Evolutionary conservation across 2,329 filamentous ascomycete species (phyloP).

Genomic region (Magnaporthales sp.): DNA sequence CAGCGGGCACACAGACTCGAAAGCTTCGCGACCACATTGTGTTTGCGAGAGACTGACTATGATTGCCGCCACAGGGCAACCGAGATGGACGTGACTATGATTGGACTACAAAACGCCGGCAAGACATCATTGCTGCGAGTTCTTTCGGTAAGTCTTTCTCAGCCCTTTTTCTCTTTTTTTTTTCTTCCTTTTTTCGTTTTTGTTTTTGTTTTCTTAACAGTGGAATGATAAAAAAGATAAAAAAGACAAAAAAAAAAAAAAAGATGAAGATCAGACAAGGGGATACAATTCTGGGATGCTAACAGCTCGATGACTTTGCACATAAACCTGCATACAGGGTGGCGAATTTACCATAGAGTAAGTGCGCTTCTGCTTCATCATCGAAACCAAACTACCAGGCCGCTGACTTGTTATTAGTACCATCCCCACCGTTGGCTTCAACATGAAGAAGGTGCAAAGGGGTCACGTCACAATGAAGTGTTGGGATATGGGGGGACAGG

Average conservation of each 20-base stretch:
- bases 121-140: conserved; percentile 94
- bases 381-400: not conserved
- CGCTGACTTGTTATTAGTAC: conserved; percentile 49
- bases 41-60: not conserved
- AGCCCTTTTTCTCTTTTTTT: not conserved
- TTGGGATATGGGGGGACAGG: conserved; percentile 97
- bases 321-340: not conserved
- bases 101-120: conserved; percentile 94
- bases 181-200: too few species aligned
- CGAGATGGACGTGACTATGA: conserved; percentile 99
- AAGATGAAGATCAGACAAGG: not conserved
- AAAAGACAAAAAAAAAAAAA: not conserved
- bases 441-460: conserved; percentile 96
- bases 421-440: conserved; percentile 97
- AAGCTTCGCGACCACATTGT: not conserved
- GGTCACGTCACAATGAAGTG: conserved; percentile 98
- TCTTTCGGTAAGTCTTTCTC: conserved; percentile 66
- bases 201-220: too few species aligned
- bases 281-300: not conserved
- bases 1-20: not conserved
- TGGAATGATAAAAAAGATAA: too few species aligned
- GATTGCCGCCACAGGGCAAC: conserved; percentile 60
- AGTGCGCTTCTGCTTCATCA: not conserved
- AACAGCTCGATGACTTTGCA: not conserved
- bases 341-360: conserved; percentile 2